These are phyloP conservation scores for Clonostachys rosea DNA, from an alignment of 2,329 filamentous ascomycete genomes.

Conservation along the genomic window DNA sequence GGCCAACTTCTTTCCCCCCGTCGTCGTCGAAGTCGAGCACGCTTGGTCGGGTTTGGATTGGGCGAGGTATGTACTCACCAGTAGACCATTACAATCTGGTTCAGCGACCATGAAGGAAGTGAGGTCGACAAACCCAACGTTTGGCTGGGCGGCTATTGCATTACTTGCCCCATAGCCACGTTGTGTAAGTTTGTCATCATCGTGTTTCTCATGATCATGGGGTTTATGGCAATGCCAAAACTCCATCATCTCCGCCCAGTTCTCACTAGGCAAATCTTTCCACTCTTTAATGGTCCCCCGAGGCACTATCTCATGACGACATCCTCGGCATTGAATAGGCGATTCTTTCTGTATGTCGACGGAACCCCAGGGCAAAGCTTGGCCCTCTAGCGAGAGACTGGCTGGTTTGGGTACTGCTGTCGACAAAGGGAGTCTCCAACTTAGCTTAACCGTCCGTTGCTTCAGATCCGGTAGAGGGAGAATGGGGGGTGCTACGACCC, in stretches of 20 bases:
- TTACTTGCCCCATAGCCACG: constrained; percentile 85
- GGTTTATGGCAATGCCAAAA: constrained; percentile 99
- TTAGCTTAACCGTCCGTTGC: constrained; percentile 24
- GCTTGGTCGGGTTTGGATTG: constrained; percentile 2
- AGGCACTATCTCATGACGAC: constrained; percentile 28
- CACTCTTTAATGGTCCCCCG: constrained; percentile 48
- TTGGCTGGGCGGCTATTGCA: constrained; percentile 59
- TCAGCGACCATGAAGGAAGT: constrained; percentile 69
- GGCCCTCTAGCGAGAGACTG: constrained; percentile 24
- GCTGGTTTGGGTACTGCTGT: constrained; percentile 11
- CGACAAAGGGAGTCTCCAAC: constrained; percentile 49
- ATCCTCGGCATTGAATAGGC: constrained; percentile 35
- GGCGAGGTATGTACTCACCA: constrained; percentile 22
- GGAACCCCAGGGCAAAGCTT: constrained; percentile 52
- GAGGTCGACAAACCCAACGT: constrained; percentile 76
- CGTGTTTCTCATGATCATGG: constrained; percentile 40
- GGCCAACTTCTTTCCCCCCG: constrained; percentile 59
- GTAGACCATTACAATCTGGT: constrained; percentile 52
- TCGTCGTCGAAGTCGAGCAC: neutral
- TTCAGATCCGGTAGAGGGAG: constrained; percentile 29
- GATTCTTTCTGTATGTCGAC: constrained; percentile 34
- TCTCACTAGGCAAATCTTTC: constrained; percentile 93
- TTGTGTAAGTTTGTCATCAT: constrained; percentile 43
- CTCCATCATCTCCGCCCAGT: constrained; percentile 99
- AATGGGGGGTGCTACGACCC: constrained; percentile 17